Evolutionary conservation across 176 grass and related monocot genomes (phyloP), one percentile per base, ranked within the genome.

Genomic region (Metroxylon sagu): DNA sequence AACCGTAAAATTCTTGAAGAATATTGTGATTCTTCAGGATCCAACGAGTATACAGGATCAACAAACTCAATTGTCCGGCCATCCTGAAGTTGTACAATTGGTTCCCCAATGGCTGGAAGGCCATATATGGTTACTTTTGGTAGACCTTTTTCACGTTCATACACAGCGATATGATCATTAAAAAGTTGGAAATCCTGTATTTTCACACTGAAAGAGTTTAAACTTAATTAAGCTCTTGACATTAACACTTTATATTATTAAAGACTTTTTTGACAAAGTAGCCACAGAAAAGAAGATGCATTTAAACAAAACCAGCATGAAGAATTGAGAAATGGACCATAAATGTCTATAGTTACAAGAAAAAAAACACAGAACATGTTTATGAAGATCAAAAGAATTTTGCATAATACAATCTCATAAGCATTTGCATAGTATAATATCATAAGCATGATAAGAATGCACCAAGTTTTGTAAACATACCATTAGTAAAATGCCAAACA

Each of bases 121-220:
- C 39, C 48, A 74, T 90, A 82, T 62, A 90, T 69, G 51, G 80
- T 96, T 49, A 85, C 54, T 57, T 81, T 85, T 26, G 86, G 86
- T 63, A 96, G 70, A 74, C 86, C 80, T 80, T 90, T 78, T 67
- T 90, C 86, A 69, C 86, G 81, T 65, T 90, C 92, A 67, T 85
- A 90, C 26, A 96, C 65, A 64, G 78, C 75, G 59, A 96, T 75
- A 71, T 96, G 77, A 67, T 90, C 76, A 55, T 65, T 72, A 76
- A 88, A 87, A 73, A 90, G 70, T 74, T 82, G 86, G 57, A 96
- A 69, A 30, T 65, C 75, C 68, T 90, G 83, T 77, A 88, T 85
- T 85, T 80, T 87, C 72, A 90, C 91, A 73, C 91, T 90, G 86
- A 66, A 79, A 71, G 25, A 60, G 66, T 50, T 64, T 31, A 64